Evolutionary conservation across 2,329 filamentous ascomycete genomes (phyloP), one percentile per base, ranked within the genome.

Genomic region (Fusarium nanum): DNA sequence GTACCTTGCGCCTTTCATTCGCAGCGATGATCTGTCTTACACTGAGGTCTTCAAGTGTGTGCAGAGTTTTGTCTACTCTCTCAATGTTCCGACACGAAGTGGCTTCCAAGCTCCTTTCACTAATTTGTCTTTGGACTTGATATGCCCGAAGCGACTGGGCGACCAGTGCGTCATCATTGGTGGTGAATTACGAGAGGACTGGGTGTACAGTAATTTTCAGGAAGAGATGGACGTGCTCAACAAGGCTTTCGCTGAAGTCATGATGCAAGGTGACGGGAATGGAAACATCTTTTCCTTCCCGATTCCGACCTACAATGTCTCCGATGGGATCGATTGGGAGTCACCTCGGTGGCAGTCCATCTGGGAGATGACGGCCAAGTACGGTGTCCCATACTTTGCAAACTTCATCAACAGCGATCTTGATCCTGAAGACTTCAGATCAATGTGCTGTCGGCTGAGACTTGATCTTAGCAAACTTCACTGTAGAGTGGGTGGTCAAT

Each of bases 291-390:
- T 74, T 18, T 75, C 72, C 0, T 74, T 74, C 4, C 72, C 72
- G 0, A 74, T 74, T 3, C 72, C 72, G 0, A 74, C 72, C 1
- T 74, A 74, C 20, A 74, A 75, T 5, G 32, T 75, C 1, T 70
- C 60, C 1, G 68, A 74, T 16, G 72, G 70, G 0, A 70, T 74
- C 14, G 68, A 74, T 34, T 74, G 72, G 72, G 72, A 75, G 0
- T 74, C 72, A 0, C 60, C 72, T 16, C 72, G 72, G 28, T 74
- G 72, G 72, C 56, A 74, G 13, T 54, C 60, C 0, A 73, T 74
- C 3, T 74, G 72, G 72, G 63, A 73, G 34, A 74, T 74, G 72
- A 75, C 72, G 3, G 72, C 72, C 5, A 74, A 75, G 28, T 74
- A 74, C 4, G 72, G 72, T 1, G 71, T 74, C 10, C 72, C 72